phyloP scores from a whole-genome alignment of 768 basidiomycete species.

The Rhodotorula sphaerocarpa region DNA sequence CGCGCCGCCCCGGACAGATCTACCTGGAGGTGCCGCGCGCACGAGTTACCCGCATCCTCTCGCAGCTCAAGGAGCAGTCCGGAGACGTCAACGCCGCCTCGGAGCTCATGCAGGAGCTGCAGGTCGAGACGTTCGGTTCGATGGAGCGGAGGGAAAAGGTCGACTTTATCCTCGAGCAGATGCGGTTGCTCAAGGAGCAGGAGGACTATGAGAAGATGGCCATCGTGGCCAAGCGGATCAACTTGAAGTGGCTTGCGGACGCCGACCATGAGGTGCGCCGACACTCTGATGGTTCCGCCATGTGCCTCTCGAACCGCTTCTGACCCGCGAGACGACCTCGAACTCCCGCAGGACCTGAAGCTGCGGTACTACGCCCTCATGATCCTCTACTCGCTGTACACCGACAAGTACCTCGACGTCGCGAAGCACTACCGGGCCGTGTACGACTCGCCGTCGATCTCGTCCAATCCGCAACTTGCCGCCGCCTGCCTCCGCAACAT shows the following conservation, averaged over 20 bases:
- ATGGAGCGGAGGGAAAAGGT: constrained; percentile 98
- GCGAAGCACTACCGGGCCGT: constrained; percentile 93
- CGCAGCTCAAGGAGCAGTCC: constrained; percentile 73
- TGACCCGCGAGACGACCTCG: background rate
- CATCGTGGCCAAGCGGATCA: constrained; percentile 87
- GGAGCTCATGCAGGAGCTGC: constrained; percentile 84
- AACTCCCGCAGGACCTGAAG: constrained; percentile 67
- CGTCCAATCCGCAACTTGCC: constrained; percentile 41
- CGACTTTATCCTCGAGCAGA: constrained; percentile 95
- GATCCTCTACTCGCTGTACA: constrained; percentile 85
- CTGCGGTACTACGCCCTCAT: constrained; percentile 92
- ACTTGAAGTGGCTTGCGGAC: constrained; percentile 82
- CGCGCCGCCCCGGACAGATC: constrained; percentile 52
- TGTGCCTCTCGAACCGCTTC: background rate
- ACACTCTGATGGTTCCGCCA: too few relatives aligned
- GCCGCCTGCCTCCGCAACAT: constrained; percentile 83
- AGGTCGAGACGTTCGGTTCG: constrained; percentile 97
- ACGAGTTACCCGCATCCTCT: constrained; percentile 77
- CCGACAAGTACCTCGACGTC: constrained; percentile 78
- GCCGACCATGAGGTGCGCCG: constrained; percentile 73
- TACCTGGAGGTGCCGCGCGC: constrained; percentile 95
- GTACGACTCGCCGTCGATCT: constrained; percentile 93
- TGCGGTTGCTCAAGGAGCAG: constrained; percentile 68
- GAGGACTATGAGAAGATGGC: constrained; percentile 83
- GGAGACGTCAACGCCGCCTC: constrained; percentile 58